phyloP scores from a whole-genome alignment of 2,329 filamentous ascomycete genomes.

The Huntiella savannae region DNA sequence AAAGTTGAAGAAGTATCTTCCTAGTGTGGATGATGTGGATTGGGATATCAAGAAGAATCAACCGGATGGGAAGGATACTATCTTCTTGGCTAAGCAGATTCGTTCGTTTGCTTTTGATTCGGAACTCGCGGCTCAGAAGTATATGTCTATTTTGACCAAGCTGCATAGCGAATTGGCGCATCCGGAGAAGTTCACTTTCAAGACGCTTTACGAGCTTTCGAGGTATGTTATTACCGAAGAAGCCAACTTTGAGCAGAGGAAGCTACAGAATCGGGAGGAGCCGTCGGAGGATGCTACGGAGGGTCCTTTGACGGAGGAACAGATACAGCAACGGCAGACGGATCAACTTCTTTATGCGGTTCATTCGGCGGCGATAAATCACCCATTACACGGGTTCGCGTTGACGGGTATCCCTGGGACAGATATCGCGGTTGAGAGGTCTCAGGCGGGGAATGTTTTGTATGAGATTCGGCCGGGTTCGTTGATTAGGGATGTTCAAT shows the following conservation, averaged over 20 bases:
- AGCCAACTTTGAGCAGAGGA: too few relatives aligned
- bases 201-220: too few relatives aligned
- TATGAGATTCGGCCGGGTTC: conserved; percentile 34
- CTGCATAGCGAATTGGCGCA: too few relatives aligned
- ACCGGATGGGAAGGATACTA: conserved; percentile 6
- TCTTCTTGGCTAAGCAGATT: neutral
- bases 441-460: conserved; percentile 23
- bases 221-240: too few relatives aligned
- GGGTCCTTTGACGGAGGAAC: neutral
- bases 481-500: conserved; percentile 17
- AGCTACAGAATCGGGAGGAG: neutral
- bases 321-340: conserved; percentile 17
- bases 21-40: conserved; percentile 4
- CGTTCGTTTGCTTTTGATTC: too few relatives aligned
- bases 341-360: conserved; percentile 44
- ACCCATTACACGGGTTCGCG: conserved; percentile 39
- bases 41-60: neutral
- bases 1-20: conserved; percentile 16
- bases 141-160: too few relatives aligned
- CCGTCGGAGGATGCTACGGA: neutral
- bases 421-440: conserved; percentile 14
- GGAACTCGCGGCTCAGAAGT: too few relatives aligned
- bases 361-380: conserved; percentile 40
- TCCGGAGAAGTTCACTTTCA: too few relatives aligned
- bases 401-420: conserved; percentile 20